Evolutionary conservation across 1,284 basidiomycete genomes (phyloP).

Genomic region (Chondrostereum purpureum): DNA sequence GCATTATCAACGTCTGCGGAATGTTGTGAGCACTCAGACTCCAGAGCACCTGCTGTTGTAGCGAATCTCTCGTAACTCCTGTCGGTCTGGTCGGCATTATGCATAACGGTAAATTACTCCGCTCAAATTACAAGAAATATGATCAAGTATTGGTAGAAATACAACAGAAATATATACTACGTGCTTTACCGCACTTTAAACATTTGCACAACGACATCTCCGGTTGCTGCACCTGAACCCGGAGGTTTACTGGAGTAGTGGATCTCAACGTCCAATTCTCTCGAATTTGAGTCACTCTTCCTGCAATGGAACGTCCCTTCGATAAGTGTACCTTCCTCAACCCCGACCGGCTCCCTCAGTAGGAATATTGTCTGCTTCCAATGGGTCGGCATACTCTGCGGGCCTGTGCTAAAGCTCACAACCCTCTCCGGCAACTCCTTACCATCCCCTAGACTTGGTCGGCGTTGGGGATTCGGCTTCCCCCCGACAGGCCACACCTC

Average conservation of each 20-base stretch:
- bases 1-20: no score
- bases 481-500: constrained; percentile 73
- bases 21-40: no score
- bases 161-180: no score
- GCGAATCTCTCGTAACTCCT: no score
- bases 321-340: constrained; percentile 75
- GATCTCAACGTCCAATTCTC: constrained; percentile 90
- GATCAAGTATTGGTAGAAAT: no score
- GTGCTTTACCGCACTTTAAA: neutral
- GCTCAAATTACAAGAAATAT: no score
- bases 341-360: constrained; percentile 71
- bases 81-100: no score
- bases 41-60: no score
- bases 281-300: constrained; percentile 77
- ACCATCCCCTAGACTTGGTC: constrained; percentile 23
- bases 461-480: constrained; percentile 45
- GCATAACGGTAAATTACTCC: no score
- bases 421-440: constrained; percentile 7
- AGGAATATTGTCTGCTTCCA: constrained; percentile 97
- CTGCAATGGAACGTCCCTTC: constrained; percentile 77
- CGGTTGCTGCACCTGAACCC: neutral
- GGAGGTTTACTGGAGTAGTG: constrained; percentile 23
- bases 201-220: neutral
- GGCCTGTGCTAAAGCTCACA: constrained; percentile 90
- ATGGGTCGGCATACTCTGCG: constrained; percentile 84